Evolutionary conservation across 2,329 filamentous ascomycete species (phyloP), one percentile per base, ranked within the genome.

Genomic region (Decorospora gaudefroyi): DNA sequence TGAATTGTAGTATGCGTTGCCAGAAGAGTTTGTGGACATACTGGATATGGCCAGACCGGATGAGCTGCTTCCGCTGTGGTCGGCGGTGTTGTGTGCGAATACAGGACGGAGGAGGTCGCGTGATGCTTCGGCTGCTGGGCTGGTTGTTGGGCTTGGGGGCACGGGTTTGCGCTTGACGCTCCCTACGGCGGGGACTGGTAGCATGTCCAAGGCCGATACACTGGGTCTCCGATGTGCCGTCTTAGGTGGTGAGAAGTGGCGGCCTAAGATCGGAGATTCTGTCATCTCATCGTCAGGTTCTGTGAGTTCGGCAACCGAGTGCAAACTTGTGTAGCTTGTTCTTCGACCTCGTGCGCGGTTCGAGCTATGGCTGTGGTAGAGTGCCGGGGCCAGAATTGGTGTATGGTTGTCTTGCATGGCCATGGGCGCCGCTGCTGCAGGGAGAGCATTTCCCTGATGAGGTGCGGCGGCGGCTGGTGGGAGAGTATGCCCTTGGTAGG

Each of bases 311-410:
- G 64, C 53, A 3, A 70, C 65, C 1, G 67, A 59, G 29, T 64
- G 61, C 11, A 70, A 44, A 42, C 61, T 67, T 4, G 41, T 50
- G 42, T 66, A 59, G 43, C 64, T 68, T 26, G 64, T 65, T 31
- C 65, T 51, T 30, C 56, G 64, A 9, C 65, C 66, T 21, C 66
- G 47, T 2, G 63, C 64, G 6, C 64, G 59, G 29, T 65, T 68
- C 6, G 65, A 69, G 29, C 57, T 63, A 30, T 70, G 67, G 15
- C 65, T 68, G 32, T 68, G 64, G 27, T 55, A 59, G 6, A 68
- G 43, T 2, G 53, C 55, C 3, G 65, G 61, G 2, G 60, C 54
- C 28, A 63, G 52, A 21, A 64, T 50, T 1, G 64, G 61, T 13
- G 45, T 45, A 8, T 47, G 39, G 10, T 50, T 17, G 19, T 62